These are phyloP conservation scores for Pythium phragmiticola DNA, from an alignment of 352 stramenopile species.

Conservation along the genomic window DNA sequence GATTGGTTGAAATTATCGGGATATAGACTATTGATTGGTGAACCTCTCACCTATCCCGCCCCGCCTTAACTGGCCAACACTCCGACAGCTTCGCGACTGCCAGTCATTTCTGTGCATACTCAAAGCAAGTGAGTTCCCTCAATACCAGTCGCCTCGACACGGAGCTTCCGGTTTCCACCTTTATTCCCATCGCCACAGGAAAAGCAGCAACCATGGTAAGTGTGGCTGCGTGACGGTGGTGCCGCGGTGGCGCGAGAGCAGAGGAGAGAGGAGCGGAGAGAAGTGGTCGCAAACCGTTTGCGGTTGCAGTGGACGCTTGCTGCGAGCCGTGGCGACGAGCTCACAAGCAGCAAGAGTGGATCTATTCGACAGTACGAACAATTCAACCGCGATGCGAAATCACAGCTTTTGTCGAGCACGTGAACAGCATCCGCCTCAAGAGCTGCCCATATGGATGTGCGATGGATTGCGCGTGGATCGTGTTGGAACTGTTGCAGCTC, in stretches of 20 bases:
- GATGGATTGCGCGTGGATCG: no score
- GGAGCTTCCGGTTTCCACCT: constrained; percentile 41
- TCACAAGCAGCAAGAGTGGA: neutral
- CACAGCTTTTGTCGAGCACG: no score
- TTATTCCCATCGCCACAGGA: constrained; percentile 82
- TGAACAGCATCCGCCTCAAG: no score
- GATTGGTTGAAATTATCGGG: constrained; percentile 25
- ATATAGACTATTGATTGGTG: constrained; percentile 31
- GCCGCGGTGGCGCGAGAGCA: neutral
- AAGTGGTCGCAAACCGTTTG: neutral
- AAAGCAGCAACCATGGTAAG: constrained; percentile 87
- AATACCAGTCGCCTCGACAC: constrained; percentile 34
- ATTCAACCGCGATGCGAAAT: no score
- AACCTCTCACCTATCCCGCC: constrained; percentile 21
- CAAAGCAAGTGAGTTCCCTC: constrained; percentile 47
- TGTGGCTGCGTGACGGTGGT: constrained; percentile 3
- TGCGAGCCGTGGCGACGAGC: neutral
- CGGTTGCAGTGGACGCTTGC: neutral
- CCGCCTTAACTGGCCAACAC: constrained; percentile 37
- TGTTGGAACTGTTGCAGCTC: no score
- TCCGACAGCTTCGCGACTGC: constrained; percentile 54
- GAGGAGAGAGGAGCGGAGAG: neutral
- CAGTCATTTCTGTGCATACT: constrained; percentile 82
- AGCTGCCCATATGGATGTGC: no score
- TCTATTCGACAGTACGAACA: neutral